phyloP scores from a whole-genome alignment of 345 rosid genomes.

The Syzygium oleosum region DNA sequence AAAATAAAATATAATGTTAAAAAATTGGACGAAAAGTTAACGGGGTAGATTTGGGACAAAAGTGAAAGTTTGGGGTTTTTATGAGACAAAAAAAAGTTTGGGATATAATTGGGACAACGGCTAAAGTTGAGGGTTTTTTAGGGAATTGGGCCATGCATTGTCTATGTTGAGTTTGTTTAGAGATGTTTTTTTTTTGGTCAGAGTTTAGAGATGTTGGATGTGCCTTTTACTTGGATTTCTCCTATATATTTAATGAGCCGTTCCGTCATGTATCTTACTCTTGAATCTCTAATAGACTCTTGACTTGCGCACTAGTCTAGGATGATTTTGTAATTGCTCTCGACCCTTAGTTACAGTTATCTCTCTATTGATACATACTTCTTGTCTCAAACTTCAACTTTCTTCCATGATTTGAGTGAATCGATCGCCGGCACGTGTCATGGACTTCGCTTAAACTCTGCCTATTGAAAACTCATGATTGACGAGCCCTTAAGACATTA shows the following conservation, averaged over 20 bases:
- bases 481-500: neutral
- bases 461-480: neutral
- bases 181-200: neutral
- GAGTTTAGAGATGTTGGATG: no score
- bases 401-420: no score
- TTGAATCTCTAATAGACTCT: neutral
- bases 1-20: no score
- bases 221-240: neutral
- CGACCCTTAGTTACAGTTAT: neutral
- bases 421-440: neutral
- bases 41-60: no score
- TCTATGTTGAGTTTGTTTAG: neutral
- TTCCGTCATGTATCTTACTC: neutral
- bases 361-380: neutral
- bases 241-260: neutral
- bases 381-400: neutral
- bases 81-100: no score
- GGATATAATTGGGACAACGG: no score
- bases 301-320: neutral
- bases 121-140: no score
- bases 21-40: no score
- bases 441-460: neutral
- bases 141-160: no score
- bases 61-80: no score
- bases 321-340: neutral